phyloP scores from a whole-genome alignment of 352 stramenopile genomes.

The Globisporangium camurandrum region DNA sequence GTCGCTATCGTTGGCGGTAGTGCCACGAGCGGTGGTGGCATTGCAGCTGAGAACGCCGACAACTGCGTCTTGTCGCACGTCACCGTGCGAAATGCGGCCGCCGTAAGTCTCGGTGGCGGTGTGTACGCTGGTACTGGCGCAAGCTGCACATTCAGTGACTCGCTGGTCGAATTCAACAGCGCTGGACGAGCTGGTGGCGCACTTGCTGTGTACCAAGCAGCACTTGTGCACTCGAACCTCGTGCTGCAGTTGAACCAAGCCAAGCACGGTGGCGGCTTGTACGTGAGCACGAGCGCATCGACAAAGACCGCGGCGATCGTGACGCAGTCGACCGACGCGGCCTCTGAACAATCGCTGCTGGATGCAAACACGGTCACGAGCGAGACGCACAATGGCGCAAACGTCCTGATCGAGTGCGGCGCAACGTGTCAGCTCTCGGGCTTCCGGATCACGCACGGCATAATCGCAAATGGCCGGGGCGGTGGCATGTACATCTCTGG shows the following conservation, averaged over 20 bases:
- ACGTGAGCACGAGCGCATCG: conserved; percentile 8
- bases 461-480: conserved; percentile 14
- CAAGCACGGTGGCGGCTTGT: conserved; percentile 20
- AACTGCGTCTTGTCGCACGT: conserved; percentile 14
- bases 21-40: conserved; percentile 21
- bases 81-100: conserved; percentile 15
- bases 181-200: conserved; percentile 23
- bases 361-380: conserved; percentile 16
- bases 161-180: conserved; percentile 14
- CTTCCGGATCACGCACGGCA: conserved; percentile 16
- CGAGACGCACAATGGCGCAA: conserved; percentile 13
- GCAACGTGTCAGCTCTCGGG: conserved; percentile 17
- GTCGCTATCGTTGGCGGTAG: conserved; percentile 8
- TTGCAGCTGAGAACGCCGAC: conserved; percentile 13
- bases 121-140: conserved; percentile 16
- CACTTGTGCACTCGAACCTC: conserved; percentile 26
- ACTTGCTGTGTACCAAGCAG: conserved; percentile 18
- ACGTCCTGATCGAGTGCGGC: conserved; percentile 20
- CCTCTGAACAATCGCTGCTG: conserved; percentile 15
- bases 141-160: conserved; percentile 20
- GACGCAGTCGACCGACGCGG: neutral
- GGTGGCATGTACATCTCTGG: conserved; percentile 27
- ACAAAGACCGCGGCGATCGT: conserved; percentile 1
- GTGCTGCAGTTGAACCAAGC: conserved; percentile 19
- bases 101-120: conserved; percentile 19